A percentile compares a stretch with the other conserved stretches of the same genome.
Conservation (phyloP, 2,329 filamentous ascomycete genomes). For the Ophiostoma sp. region DNA sequence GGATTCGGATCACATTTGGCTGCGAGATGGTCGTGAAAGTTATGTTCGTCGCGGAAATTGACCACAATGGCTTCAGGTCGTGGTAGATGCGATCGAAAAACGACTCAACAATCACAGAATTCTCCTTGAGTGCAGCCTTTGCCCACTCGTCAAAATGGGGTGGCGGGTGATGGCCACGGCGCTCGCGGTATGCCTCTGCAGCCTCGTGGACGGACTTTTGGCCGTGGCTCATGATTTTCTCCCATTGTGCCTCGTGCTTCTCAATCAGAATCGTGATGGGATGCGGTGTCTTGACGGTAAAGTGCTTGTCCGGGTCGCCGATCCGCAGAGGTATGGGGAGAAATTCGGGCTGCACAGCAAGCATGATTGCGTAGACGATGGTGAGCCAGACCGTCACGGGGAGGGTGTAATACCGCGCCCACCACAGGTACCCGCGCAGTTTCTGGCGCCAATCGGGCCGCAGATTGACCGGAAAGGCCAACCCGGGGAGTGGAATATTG, state of each 20-base stretch:
- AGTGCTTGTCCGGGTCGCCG: not conserved
- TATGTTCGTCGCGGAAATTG: slow-evolving; percentile 42
- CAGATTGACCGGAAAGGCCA: too few species aligned
- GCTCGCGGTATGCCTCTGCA: slow-evolving; percentile 47
- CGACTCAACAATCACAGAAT: slow-evolving; percentile 47
- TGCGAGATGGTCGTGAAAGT: slow-evolving; percentile 42
- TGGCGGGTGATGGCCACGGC: slow-evolving; percentile 49
- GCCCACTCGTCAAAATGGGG: slow-evolving; percentile 51
- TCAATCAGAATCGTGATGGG: slow-evolving; percentile 50
- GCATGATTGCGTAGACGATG: not conserved
- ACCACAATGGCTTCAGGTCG: slow-evolving; percentile 56
- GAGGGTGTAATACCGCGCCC: not conserved
- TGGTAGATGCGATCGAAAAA: slow-evolving; percentile 56
- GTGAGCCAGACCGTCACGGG: not conserved
- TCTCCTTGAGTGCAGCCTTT: slow-evolving; percentile 44
- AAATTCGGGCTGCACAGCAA: not conserved
- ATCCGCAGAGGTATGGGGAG: not conserved
- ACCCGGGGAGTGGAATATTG: too few species aligned
- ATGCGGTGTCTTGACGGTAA: slow-evolving; percentile 33
- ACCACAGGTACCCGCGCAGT: too few species aligned
- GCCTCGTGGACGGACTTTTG: slow-evolving; percentile 46
- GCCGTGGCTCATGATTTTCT: slow-evolving; percentile 44
- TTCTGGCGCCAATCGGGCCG: too few species aligned
- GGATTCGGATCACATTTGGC: slow-evolving; percentile 49
- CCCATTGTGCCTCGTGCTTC: slow-evolving; percentile 42